Evolutionary conservation across 75 land plant genomes (phyloP).

Genomic region (Picea sitchensis): DNA sequence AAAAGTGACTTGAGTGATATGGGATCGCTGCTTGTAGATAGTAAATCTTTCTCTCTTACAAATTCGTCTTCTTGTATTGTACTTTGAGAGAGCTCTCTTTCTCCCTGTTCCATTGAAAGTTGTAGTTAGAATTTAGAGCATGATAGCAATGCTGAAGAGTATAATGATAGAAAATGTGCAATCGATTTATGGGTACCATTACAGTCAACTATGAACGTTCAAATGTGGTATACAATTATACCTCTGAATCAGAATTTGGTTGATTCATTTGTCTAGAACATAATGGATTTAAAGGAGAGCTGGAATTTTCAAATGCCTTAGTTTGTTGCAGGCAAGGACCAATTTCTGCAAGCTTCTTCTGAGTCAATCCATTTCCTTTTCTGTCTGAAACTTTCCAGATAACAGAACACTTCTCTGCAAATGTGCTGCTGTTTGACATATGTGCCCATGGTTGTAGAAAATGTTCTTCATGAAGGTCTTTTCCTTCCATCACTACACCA

Average conservation of each 20-base stretch:
- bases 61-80: neutral
- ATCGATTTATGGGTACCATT: neutral
- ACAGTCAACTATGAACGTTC: neutral
- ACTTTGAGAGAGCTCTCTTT: neutral
- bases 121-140: neutral
- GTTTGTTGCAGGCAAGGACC: constrained; percentile 14
- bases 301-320: neutral
- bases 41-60: neutral
- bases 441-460: neutral
- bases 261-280: constrained; percentile 2
- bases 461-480: constrained; percentile 7
- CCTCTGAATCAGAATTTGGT: constrained; percentile 6
- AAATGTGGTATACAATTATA: neutral
- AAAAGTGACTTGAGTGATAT: neutral
- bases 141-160: neutral
- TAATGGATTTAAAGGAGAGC: constrained; percentile 9
- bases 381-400: constrained; percentile 7
- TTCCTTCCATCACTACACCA: neutral
- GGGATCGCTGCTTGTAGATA: neutral
- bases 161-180: neutral
- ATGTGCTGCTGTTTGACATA: neutral
- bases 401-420: neutral
- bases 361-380: constrained; percentile 22
- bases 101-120: constrained; percentile 3
- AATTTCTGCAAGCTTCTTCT: constrained; percentile 22